Evolutionary conservation across 768 basidiomycete species (phyloP), one percentile per base, ranked within the genome.

Genomic region (Suillus tomentosus): DNA sequence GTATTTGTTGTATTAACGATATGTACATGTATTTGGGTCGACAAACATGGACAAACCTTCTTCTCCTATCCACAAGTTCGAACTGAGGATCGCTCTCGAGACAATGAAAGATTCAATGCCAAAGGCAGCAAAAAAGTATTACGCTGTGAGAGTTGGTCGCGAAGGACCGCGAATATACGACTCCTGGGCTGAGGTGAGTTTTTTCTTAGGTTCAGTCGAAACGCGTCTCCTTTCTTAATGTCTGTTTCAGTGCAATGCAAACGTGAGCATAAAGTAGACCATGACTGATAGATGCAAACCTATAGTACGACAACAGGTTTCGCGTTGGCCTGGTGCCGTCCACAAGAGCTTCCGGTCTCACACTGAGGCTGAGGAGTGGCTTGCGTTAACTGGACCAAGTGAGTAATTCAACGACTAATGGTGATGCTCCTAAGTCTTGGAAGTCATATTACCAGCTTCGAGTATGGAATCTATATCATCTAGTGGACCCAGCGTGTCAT

Each of bases 91-190:
- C 11, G 2, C n/a, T n/a, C n/a, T 31, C 9, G 8, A 51, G 9
- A 51, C 10, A 51, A 17, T 31, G 50, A 17, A 55, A 17, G 11
- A 56, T 36, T 4, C 48, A 24, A 79, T 79, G 74, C 69, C 73
- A 27, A 78, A 76, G 57, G 66, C 68, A 45, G 3, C 64, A 11
- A 76, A 72, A 19, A 88, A 87, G 66, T 88, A 76, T 66, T 90
- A 89, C 61, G 89, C 89, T 3, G 88, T 90, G 1, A 75, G 78
- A 43, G 73, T 80, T 45, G 89, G 89, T 2, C 77, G 85, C 34
- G 77, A 83, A 64, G 89, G 87, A 2, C 82, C 85, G 0, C 81
- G 77, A 43, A 82, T 91, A 17, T 90, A 87, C 57, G 69, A 72
- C 1, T 80, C 77, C 15, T 90, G 89, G 89, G 79, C 83, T 31